phyloP scores from a whole-genome alignment of 2,329 filamentous ascomycete genomes.

The Beauveria sp. region DNA sequence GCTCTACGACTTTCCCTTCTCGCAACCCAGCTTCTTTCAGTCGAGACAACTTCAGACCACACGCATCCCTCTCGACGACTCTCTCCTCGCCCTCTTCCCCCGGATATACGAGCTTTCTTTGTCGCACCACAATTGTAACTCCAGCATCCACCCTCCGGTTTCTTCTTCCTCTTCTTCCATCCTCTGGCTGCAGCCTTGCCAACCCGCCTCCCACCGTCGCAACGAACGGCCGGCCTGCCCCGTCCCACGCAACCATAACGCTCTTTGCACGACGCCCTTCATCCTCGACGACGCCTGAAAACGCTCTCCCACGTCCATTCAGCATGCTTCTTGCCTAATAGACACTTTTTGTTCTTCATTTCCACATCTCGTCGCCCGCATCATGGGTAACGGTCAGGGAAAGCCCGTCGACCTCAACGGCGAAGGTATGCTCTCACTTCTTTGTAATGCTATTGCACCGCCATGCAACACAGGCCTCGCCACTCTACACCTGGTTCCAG shows the following conservation, averaged over 20 bases:
- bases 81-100: neutral
- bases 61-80: neutral
- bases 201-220: neutral
- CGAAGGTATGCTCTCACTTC: conserved; percentile 56
- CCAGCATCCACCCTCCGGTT: neutral
- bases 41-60: neutral
- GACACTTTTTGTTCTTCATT: neutral
- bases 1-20: conserved; percentile 7
- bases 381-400: conserved; percentile 91
- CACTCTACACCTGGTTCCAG: neutral
- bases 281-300: neutral
- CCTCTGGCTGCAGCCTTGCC: neutral
- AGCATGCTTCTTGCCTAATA: conserved; percentile 8
- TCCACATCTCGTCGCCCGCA: neutral
- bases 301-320: neutral
- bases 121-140: neutral
- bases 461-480: neutral
- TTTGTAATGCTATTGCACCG: neutral
- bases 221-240: neutral
- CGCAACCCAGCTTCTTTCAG: conserved; percentile 2
- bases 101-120: neutral
- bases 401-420: conserved; percentile 89
- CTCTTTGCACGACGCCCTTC: neutral
- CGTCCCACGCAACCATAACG: neutral
- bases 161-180: neutral